Evolutionary conservation across 2,329 filamentous ascomycete species (phyloP).

Genomic region (Colletotrichum tanaceti): DNA sequence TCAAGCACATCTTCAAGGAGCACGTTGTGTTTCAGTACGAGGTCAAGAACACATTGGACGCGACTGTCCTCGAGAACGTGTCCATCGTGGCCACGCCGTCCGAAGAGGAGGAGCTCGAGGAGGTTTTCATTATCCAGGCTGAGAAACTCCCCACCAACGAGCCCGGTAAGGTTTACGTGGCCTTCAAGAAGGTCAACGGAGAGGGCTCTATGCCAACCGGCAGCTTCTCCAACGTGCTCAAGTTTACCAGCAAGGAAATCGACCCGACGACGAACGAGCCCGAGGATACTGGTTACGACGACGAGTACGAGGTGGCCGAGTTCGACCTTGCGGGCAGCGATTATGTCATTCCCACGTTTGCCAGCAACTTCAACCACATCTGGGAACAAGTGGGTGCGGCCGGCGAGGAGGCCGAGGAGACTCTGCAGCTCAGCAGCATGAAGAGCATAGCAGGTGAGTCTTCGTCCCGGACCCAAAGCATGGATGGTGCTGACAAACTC

Average conservation of each 20-base stretch:
- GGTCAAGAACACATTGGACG: slow-evolving; percentile 95
- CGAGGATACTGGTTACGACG: slow-evolving; percentile 92
- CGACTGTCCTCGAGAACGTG: slow-evolving; percentile 90
- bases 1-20: slow-evolving; percentile 99
- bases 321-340: slow-evolving; percentile 91
- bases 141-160: slow-evolving; percentile 85
- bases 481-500: slow-evolving; percentile 39
- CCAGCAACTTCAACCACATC: slow-evolving; percentile 92
- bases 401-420: slow-evolving; percentile 91
- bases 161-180: slow-evolving; percentile 93
- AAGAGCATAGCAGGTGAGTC: slow-evolving; percentile 91
- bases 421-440: slow-evolving; percentile 84
- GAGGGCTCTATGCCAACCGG: slow-evolving; percentile 81
- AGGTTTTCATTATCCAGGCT: slow-evolving; percentile 93
- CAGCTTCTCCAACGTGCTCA: slow-evolving; percentile 91
- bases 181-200: slow-evolving; percentile 85
- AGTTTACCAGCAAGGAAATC: slow-evolving; percentile 98
- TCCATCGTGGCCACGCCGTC: slow-evolving; percentile 83
- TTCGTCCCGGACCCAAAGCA: not conserved
- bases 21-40: slow-evolving; percentile 96
- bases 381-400: slow-evolving; percentile 94
- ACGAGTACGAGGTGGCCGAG: slow-evolving; percentile 97
- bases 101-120: slow-evolving; percentile 85
- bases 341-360: slow-evolving; percentile 93
- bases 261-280: slow-evolving; percentile 94